Evolutionary conservation across 768 basidiomycete species (phyloP).

Genomic region (Lactarius akahatsu): DNA sequence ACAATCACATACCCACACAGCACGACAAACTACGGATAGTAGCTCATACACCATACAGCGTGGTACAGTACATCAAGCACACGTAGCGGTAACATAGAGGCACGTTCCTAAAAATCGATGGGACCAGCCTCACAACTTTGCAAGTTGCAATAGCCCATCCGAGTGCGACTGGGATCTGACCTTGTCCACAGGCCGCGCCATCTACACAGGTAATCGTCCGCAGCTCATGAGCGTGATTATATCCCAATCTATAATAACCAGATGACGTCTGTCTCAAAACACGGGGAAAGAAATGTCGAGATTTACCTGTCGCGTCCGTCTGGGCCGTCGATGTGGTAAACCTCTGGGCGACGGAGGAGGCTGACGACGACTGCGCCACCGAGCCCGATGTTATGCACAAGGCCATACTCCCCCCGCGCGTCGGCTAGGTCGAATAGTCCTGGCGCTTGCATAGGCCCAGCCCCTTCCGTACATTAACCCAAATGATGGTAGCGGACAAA

Average conservation of each 20-base stretch:
- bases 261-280: no score
- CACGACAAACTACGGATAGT: background rate
- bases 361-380: constrained; percentile 81
- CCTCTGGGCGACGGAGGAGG: constrained; percentile 73
- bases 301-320: constrained; percentile 65
- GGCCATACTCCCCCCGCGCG: constrained; percentile 70
- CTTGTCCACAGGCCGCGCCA: no score
- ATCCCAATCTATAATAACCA: no score
- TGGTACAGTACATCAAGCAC: background rate
- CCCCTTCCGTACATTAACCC: constrained; percentile 47
- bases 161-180: constrained; percentile 59
- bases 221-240: no score
- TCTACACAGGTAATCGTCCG: no score
- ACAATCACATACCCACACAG: background rate
- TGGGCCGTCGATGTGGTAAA: constrained; percentile 59
- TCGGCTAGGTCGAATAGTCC: constrained; percentile 63
- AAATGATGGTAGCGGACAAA: background rate
- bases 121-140: constrained; percentile 39
- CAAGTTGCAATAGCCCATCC: constrained; percentile 40
- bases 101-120: background rate
- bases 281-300: no score
- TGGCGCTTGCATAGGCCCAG: constrained; percentile 80
- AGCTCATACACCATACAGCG: background rate
- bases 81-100: background rate
- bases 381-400: constrained; percentile 82